A percentile compares a stretch with the other conserved stretches of the same genome.
These are phyloP conservation scores for Ganoderma boninense DNA, from an alignment of 1,284 basidiomycete genomes.

Conservation along the genomic window DNA sequence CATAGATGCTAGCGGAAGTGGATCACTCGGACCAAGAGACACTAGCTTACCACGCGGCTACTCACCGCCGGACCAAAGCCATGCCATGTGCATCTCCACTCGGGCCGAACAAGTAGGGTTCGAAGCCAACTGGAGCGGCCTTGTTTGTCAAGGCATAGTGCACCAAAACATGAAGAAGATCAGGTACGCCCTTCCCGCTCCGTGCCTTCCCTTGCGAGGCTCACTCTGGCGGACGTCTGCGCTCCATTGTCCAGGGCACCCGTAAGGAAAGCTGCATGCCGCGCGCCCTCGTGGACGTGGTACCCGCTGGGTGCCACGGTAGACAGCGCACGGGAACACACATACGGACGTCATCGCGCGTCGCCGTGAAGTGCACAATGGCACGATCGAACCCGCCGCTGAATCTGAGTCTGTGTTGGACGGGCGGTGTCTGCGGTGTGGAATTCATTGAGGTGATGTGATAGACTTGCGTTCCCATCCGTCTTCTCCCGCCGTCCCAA, in stretches of 20 bases:
- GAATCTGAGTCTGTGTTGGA: too few species aligned
- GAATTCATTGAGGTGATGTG: not conserved
- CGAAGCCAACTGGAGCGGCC: not conserved
- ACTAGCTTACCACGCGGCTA: not conserved
- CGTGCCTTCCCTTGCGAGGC: not conserved
- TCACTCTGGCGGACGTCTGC: not conserved
- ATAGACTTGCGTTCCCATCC: constrained; percentile 7
- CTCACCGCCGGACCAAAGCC: not conserved
- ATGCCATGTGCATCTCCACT: not conserved
- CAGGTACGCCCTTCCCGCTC: constrained; percentile 5
- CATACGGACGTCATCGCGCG: not conserved
- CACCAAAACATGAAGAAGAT: not conserved
- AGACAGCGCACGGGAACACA: constrained; percentile 3
- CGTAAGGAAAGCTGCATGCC: constrained; percentile 3
- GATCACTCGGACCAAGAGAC: not conserved
- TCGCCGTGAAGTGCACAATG: not conserved
- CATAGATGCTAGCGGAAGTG: not conserved
- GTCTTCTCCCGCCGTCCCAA: not conserved
- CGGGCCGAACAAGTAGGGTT: not conserved
- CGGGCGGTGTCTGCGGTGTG: not conserved
- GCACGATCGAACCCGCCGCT: not conserved
- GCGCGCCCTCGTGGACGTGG: not conserved
- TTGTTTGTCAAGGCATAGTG: not conserved
- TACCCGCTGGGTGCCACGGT: not conserved
- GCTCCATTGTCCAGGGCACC: not conserved